Conservation (phyloP, 192 early-diverging fungal genomes). For the Endogone sp. region DNA sequence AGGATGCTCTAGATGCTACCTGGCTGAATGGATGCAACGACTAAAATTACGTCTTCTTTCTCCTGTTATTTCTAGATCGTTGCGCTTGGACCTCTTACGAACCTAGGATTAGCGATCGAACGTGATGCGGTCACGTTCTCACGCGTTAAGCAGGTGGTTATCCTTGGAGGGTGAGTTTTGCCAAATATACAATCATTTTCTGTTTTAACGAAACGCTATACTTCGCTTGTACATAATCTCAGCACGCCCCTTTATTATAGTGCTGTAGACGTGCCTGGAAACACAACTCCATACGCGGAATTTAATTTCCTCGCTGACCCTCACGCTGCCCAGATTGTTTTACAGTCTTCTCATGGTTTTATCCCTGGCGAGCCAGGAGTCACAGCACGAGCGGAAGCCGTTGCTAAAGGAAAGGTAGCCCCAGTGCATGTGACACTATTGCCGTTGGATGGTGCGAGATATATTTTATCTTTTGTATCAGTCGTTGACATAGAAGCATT, state of each 20-base stretch:
- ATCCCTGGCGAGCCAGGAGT: slow-evolving; percentile 21
- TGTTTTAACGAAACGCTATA: neutral
- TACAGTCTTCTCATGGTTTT: slow-evolving; percentile 25
- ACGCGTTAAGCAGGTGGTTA: slow-evolving; percentile 38
- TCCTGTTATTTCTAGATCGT: slow-evolving; percentile 8
- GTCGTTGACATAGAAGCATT: neutral
- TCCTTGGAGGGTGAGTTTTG: slow-evolving; percentile 40
- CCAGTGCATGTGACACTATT: slow-evolving; percentile 34
- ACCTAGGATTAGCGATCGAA: slow-evolving; percentile 39
- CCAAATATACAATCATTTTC: slow-evolving; percentile 1
- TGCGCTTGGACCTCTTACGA: slow-evolving; percentile 47
- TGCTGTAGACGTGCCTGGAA: slow-evolving; percentile 12
- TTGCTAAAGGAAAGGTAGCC: slow-evolving; percentile 6
- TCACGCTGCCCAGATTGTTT: slow-evolving; percentile 31
- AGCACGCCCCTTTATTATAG: neutral
- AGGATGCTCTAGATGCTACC: neutral
- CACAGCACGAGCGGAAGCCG: neutral
- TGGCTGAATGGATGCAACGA: neutral
- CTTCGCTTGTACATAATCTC: neutral
- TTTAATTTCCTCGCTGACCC: slow-evolving; percentile 49
- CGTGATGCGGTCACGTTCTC: slow-evolving; percentile 39
- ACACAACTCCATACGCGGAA: slow-evolving; percentile 39
- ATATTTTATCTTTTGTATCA: too few relatives aligned
- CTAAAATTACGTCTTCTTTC: neutral
- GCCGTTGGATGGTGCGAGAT: slow-evolving; percentile 41